Base-by-base conservation (phyloP, 805 yeast genomes). In the Candida andamanensis region DNA sequence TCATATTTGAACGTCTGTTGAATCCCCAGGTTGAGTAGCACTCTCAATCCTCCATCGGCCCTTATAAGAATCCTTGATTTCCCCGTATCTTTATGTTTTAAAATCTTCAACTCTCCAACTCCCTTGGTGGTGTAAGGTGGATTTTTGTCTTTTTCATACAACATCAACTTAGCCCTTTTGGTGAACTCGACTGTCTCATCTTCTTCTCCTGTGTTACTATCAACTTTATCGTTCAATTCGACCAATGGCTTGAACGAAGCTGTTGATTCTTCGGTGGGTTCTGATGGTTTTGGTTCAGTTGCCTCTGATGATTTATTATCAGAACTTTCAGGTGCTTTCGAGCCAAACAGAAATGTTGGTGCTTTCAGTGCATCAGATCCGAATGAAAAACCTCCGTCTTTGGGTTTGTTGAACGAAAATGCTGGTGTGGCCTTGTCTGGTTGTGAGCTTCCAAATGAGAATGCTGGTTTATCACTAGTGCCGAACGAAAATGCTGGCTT, bases 41-140 rank as follows among this genome's bases (percentile, higher is more conserved):
- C 78, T 45, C 95, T 74, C 24, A 82, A 80, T 24, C 86, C 78
- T 17, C 95, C 96, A 35, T 89, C 97, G 0, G 96, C 85, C 48
- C 97, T 76, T 14, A 90, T 71, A 22, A 90, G 60, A 10, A 85
- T 60, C 53, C 97, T 76, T 3, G 78, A 52, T 50, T 85, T 85
- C 15, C 65, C 60, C 7, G 81, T 78, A 2, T 63, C 68, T 31
- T 70, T 70, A 46, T 80, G 69, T 36, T 71, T 76, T 34, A 90
- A 63, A 9, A 90, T 65, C 47, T 85, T 83, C 45, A 87, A 65
- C 30, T 80, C 89, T 3, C 97, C 97, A 3, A 87, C 65, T 9
- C 97, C 97, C 41, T 72, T 71, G 5, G 76, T 59, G 22, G 64
- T 69, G 50, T 83, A 85, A 8, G 74, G 75, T 10, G 49, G 47